A percentile compares a stretch with the other conserved stretches of the same genome.
phyloP scores from a whole-genome alignment of 169 alveolate species.

The Besnoitia besnoiti region DNA sequence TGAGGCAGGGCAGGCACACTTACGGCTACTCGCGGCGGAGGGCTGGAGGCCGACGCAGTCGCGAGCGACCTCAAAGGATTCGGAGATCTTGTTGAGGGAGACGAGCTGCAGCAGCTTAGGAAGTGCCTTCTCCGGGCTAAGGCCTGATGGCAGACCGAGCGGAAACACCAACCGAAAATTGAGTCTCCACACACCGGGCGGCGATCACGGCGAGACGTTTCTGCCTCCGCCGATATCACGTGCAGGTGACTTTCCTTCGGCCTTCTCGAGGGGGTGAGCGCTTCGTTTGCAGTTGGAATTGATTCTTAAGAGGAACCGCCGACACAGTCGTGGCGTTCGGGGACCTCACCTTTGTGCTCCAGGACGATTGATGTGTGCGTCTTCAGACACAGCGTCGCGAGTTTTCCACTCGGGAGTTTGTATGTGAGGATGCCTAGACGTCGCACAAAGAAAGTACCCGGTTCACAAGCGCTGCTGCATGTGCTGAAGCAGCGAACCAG shows the following conservation, averaged over 20 bases:
- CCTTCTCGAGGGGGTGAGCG: too few species aligned
- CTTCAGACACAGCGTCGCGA: neutral
- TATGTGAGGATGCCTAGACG: neutral
- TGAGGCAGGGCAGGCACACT: neutral
- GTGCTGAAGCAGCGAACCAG: too few species aligned
- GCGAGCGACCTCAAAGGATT: slow-evolving; percentile 8
- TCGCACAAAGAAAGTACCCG: too few species aligned
- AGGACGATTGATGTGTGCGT: neutral
- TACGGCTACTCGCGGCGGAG: neutral
- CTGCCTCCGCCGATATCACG: too few species aligned
- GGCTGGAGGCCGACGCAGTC: neutral
- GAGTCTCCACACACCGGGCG: too few species aligned
- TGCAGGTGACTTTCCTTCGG: too few species aligned
- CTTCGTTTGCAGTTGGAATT: too few species aligned
- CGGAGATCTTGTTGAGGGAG: neutral
- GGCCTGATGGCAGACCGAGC: neutral
- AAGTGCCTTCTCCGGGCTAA: neutral
- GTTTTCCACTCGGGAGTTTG: neutral
- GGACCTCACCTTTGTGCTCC: slow-evolving; percentile 45
- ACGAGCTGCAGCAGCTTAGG: slow-evolving; percentile 4
- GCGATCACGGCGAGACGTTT: too few species aligned
- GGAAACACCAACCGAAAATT: too few species aligned
- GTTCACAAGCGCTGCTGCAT: too few species aligned
- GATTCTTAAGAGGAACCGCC: too few species aligned
- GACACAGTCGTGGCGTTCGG: too few species aligned